Base-by-base conservation (phyloP, 768 basidiomycete species). In the Lepiota venenata region DNA sequence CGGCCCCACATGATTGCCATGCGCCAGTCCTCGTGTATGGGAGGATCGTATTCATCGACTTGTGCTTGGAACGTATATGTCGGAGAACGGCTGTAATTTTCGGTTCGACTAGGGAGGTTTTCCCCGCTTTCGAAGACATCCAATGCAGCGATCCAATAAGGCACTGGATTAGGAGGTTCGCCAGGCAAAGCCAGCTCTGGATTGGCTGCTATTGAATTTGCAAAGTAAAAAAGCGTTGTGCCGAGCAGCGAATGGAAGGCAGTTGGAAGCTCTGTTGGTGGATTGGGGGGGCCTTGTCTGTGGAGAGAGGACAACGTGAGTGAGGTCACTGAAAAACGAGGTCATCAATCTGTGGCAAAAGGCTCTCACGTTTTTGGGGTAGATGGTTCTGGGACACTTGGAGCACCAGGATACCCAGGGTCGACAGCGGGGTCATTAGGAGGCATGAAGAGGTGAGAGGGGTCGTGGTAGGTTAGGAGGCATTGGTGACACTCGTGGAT, bases 91-190 rank as follows among this genome's bases (percentile, higher is more conserved):
- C n/a, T 25, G 9, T 29, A 21, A 5, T 39, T 10, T 7, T 42
- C 38, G 37, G 36, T 10, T 16, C 46, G 46, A 14, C 53, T 55
- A 0, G 84, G 84, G 6, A 84, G 68, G 58, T 75, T 81, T 61
- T 87, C 84, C 41, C 84, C 85, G 6, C 79, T 81, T 67, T 87
- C 83, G 60, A 88, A 85, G 6, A 85, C 82, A 61, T 87, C 85
- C 50, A 89, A 72, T 1, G 86, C 83, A n/a, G 80, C 77, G 36
- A 84, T 74, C 81, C 83, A 88, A 64, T 85, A 87, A 0, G 78
- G 74, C 3, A 73, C 70, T 11, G 82, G 72, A 2, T 62, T 68
- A 12, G 62, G 61, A 8, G 84, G 85, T 59, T 88, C 85, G 37
- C 80, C 84, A 2, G 73, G 65, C 10, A 81, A 66, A 1, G 78